A percentile compares a stretch with the other conserved stretches of the same genome.
phyloP scores from a whole-genome alignment of 2,329 filamentous ascomycete genomes.

The Phoma sp. region DNA sequence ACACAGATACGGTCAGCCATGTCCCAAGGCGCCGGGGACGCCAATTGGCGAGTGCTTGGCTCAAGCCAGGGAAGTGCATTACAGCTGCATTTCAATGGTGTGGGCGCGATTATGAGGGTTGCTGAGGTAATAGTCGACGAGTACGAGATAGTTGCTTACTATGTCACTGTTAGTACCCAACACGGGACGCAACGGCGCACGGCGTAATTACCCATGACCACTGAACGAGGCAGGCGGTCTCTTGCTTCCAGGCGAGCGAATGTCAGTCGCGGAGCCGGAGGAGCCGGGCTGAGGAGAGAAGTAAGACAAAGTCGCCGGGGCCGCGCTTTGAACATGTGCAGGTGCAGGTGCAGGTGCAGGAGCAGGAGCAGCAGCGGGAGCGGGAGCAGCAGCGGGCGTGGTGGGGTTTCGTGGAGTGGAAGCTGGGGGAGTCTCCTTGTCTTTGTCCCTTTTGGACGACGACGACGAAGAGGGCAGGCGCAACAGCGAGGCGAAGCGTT shows the following conservation, averaged over 20 bases:
- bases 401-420: conserved; percentile 25
- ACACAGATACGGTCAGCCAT: conserved; percentile 6
- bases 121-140: conserved; percentile 2
- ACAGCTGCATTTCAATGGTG: not conserved
- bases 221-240: conserved; percentile 57
- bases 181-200: conserved; percentile 9
- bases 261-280: conserved; percentile 31
- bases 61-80: not conserved
- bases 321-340: conserved; percentile 26
- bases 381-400: conserved; percentile 3
- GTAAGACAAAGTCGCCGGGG: conserved; percentile 35
- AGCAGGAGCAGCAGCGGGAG: no score
- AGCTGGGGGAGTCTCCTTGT: conserved; percentile 22
- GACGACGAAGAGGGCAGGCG: conserved; percentile 37
- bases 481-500: conserved; percentile 35
- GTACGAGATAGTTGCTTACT: conserved; percentile 11
- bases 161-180: conserved; percentile 9
- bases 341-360: no score
- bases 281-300: conserved; percentile 40
- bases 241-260: conserved; percentile 42
- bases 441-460: conserved; percentile 21
- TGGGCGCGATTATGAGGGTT: not conserved
- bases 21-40: conserved; percentile 2
- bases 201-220: conserved; percentile 46
- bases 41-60: not conserved